Evolutionary conservation across 768 basidiomycete genomes (phyloP).

Genomic region (Boletus speciosus): DNA sequence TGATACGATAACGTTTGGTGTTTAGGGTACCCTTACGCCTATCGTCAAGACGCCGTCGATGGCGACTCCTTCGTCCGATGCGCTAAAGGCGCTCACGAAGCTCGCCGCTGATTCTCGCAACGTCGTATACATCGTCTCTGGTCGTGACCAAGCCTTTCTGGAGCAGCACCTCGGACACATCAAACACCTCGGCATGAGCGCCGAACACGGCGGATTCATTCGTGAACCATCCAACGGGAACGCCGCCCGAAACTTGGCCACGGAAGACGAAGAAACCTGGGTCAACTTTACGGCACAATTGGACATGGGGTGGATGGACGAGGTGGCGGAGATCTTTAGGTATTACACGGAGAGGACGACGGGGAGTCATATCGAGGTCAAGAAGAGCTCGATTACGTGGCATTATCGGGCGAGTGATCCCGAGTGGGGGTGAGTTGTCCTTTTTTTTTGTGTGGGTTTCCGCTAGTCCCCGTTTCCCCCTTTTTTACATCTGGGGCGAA

Average conservation of each 20-base stretch:
- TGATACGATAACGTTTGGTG: neutral
- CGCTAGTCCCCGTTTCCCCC: neutral
- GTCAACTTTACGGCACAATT: conserved; percentile 84
- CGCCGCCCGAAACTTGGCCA: neutral
- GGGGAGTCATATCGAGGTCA: conserved; percentile 93
- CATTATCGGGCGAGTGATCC: conserved; percentile 93
- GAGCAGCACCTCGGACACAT: conserved; percentile 90
- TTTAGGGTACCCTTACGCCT: conserved; percentile 89
- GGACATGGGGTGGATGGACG: conserved; percentile 97
- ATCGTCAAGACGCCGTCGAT: conserved; percentile 93
- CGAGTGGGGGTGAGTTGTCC: conserved; percentile 82
- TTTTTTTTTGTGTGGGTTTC: neutral
- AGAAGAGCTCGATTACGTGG: conserved; percentile 98
- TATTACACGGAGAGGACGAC: conserved; percentile 97
- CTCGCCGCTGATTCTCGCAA: conserved; percentile 82
- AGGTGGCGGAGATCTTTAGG: conserved; percentile 92
- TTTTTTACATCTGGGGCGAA: neutral
- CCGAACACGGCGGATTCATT: conserved; percentile 95
- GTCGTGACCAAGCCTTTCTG: conserved; percentile 89
- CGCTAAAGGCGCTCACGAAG: conserved; percentile 68
- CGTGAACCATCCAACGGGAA: conserved; percentile 53
- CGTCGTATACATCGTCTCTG: conserved; percentile 95
- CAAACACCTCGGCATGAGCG: conserved; percentile 79
- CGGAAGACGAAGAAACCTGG: conserved; percentile 48
- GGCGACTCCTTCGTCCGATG: conserved; percentile 73